Percentiles rank a stretch among this genome's conserved stretches.
Evolutionary conservation across 352 stramenopile genomes (phyloP).

Genomic region (Globisporangium nunn): DNA sequence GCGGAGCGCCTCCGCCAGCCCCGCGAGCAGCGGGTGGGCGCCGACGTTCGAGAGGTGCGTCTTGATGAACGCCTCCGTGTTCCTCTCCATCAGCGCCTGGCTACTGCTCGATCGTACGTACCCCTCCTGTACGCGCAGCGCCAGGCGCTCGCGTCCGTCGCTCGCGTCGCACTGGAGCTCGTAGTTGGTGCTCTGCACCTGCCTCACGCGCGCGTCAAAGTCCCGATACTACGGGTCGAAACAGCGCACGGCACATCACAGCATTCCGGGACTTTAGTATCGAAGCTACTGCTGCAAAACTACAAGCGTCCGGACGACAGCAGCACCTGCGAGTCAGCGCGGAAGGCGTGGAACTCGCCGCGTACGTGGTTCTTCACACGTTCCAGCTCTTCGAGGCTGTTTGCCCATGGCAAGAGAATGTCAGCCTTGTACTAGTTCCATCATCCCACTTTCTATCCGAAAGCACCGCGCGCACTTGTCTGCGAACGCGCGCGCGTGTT

Average conservation of each 20-base stretch:
- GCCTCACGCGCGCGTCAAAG: slow-evolving; percentile 32
- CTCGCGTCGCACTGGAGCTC: slow-evolving; percentile 23
- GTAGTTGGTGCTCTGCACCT: slow-evolving; percentile 50
- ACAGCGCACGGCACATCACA: not conserved
- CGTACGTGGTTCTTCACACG: slow-evolving; percentile 62
- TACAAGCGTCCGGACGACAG: not conserved
- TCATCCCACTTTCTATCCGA: not conserved
- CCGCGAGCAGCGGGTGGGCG: slow-evolving; percentile 63
- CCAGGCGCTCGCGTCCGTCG: slow-evolving; percentile 22
- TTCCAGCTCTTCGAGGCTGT: slow-evolving; percentile 51
- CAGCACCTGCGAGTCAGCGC: slow-evolving; percentile 33
- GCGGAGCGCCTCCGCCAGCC: slow-evolving; percentile 40
- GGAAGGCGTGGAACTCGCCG: slow-evolving; percentile 38
- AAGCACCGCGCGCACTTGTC: slow-evolving; percentile 23
- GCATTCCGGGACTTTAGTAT: not conserved
- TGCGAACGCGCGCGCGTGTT: slow-evolving; percentile 30
- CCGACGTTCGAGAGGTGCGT: slow-evolving; percentile 40
- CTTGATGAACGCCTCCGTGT: slow-evolving; percentile 40
- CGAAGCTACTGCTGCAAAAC: not conserved
- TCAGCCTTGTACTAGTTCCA: too few species aligned
- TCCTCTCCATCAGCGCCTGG: slow-evolving; percentile 28
- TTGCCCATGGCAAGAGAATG: too few species aligned
- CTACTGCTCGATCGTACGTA: slow-evolving; percentile 32
- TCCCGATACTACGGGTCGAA: slow-evolving; percentile 31
- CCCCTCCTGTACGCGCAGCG: slow-evolving; percentile 30